Evolutionary conservation across 129 eudicot species (phyloP), one percentile per base, ranked within the genome.

Genomic region (Sambucus nigra): DNA sequence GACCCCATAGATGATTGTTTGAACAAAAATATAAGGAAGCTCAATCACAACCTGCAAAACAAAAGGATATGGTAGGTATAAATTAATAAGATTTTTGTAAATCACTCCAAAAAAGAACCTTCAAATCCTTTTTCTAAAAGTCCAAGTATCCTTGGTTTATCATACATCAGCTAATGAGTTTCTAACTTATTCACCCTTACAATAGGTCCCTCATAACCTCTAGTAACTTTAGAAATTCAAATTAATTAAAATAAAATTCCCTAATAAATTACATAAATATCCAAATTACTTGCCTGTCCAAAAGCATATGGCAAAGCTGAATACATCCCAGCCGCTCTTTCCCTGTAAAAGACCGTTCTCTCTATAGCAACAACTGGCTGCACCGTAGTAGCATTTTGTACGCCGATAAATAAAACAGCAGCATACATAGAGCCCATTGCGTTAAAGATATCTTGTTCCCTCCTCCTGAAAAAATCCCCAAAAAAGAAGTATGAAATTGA

Each of bases 311-410:
- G 94, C 47, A 84, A 56, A 69, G 97, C 91, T 33, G 97, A 88
- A 63, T 83, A 88, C 97, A 88, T 84, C 49, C 97, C 94, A 21
- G 97, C 91, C n/a, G 97, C 97, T 75, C 92, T 67, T 88, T 88
- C 97, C 57, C 97, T 77, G 53, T 88, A 88, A 47, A 88, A 88
- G 15, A 88, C 97, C 0, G 97, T 84, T 67, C 94, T 78, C 73
- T 88, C 97, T 17, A 83, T 62, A 50, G 86, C 80, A 42, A 88
- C 87, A 41, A 88, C 84, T 15, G 97, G 94, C 62, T 83, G 94
- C 48, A 88, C 84, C 5, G 94, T 56, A n/a, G 82, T 48, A 49
- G 91, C 74, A 59, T 83, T 84, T 66, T 79, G 87, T 59, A 88
- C 73, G n/a, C 97, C 97, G 16, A 88, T 70, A 57, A 88, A 88